Conservation (phyloP, 129 eudicot species). For the Apium graveolens region DNA sequence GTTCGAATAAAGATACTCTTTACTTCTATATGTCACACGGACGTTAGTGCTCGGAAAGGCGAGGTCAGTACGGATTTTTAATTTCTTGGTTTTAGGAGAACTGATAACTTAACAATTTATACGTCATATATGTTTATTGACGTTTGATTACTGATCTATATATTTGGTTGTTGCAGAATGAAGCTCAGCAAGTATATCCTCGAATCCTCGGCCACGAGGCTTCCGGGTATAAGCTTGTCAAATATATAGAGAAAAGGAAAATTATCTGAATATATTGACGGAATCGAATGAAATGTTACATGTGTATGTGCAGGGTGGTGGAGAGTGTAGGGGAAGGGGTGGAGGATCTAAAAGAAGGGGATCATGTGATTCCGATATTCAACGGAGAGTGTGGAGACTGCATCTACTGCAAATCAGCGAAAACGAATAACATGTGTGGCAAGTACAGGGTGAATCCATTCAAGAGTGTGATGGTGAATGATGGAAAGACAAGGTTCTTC, state of each 20-base stretch:
- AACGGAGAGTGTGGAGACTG: conserved; percentile 60
- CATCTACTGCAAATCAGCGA: conserved; percentile 36
- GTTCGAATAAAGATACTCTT: conserved; percentile 54
- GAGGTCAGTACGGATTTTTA: conserved; percentile 19
- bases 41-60: conserved; percentile 45
- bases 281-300: neutral
- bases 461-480: conserved; percentile 42
- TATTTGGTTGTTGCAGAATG: conserved; percentile 20
- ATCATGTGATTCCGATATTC: conserved; percentile 53
- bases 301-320: conserved; percentile 24
- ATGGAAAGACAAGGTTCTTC: conserved; percentile 43
- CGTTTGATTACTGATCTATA: neutral
- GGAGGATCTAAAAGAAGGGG: conserved; percentile 44
- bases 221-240: conserved; percentile 31
- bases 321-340: conserved; percentile 78
- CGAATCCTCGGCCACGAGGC: conserved; percentile 66
- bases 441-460: conserved; percentile 37
- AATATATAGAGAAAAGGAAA: neutral
- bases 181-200: conserved; percentile 44
- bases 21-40: conserved; percentile 62
- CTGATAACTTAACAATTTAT: too few relatives aligned
- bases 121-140: too few relatives aligned
- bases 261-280: neutral
- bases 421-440: conserved; percentile 38
- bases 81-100: too few relatives aligned